Percentiles rank a stretch among this genome's conserved stretches.
Evolutionary conservation across 2,329 filamentous ascomycete genomes (phyloP).

Genomic region (Akanthomyces dipterigenus): DNA sequence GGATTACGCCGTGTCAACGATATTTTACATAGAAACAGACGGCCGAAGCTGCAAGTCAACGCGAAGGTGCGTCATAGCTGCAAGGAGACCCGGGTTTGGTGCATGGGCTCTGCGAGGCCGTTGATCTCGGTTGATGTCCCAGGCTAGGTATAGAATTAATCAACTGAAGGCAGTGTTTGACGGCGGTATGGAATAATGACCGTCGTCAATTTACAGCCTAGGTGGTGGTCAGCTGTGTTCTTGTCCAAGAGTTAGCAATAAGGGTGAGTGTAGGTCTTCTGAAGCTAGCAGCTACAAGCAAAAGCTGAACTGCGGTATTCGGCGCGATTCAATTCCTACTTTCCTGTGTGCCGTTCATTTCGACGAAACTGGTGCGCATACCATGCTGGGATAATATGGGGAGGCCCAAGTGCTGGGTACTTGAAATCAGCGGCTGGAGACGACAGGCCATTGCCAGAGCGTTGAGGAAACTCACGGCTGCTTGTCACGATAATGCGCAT

Average conservation of each 20-base stretch:
- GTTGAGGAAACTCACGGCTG: neutral
- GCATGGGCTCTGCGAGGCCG: neutral
- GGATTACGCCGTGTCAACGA: neutral
- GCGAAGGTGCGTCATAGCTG: neutral
- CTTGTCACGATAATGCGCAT: neutral
- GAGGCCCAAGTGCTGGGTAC: neutral
- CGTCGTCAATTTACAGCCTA: neutral
- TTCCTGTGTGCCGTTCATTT: neutral
- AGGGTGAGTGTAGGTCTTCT: neutral
- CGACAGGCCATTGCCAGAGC: neutral
- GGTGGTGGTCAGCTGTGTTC: neutral
- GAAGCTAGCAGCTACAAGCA: neutral
- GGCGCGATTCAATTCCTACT: neutral
- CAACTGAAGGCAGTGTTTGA: neutral
- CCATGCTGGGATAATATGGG: neutral
- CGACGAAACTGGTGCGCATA: neutral
- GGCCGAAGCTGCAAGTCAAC: neutral
- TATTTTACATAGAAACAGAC: neutral
- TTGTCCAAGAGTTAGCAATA: neutral
- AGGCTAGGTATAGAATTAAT: neutral
- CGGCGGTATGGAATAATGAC: neutral
- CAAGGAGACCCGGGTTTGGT: neutral
- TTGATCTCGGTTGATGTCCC: neutral
- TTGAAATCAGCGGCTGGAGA: neutral
- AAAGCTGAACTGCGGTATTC: too few relatives aligned